These are phyloP conservation scores for Leucocoprinus sp. DNA, from an alignment of 768 basidiomycete species.

Conservation along the genomic window DNA sequence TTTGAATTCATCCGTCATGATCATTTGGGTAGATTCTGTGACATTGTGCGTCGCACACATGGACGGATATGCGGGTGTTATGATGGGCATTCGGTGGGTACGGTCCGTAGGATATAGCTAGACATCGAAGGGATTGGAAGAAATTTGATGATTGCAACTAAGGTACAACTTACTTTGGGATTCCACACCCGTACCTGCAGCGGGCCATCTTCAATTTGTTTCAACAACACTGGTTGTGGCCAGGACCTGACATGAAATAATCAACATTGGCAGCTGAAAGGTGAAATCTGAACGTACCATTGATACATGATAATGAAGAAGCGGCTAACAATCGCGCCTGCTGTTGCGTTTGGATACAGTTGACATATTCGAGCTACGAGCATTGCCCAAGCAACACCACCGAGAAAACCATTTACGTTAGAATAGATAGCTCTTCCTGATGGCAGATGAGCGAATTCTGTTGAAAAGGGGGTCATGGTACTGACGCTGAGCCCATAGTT, in stretches of 20 bases:
- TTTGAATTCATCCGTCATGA: conserved; percentile 94
- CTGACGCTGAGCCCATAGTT: conserved; percentile 94
- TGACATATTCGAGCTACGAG: conserved; percentile 99
- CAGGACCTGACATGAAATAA: conserved; percentile 59
- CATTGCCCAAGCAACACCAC: conserved; percentile 98
- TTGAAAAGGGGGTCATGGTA: conserved; percentile 11
- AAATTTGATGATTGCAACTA: background rate
- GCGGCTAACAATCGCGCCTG: conserved; percentile 92
- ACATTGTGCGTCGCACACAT: conserved; percentile 99
- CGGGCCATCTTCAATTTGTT: conserved; percentile 94
- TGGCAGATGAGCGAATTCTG: background rate
- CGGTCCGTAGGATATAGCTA: conserved; percentile 87
- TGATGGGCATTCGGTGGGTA: conserved; percentile 98
- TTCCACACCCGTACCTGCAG: conserved; percentile 96
- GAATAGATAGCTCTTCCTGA: conserved; percentile 94
- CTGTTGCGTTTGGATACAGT: conserved; percentile 89
- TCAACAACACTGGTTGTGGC: conserved; percentile 96
- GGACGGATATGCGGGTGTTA: conserved; percentile 96
- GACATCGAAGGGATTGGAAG: background rate
- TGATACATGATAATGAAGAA: conserved; percentile 99
- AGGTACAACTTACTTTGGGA: conserved; percentile 56
- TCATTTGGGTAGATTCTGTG: conserved; percentile 88
- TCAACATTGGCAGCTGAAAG: background rate
- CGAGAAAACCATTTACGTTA: conserved; percentile 95
- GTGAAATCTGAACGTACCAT: conserved; percentile 49